These are phyloP conservation scores for Smallanthus sonchifolius DNA, from an alignment of 129 eudicot genomes.

Conservation along the genomic window DNA sequence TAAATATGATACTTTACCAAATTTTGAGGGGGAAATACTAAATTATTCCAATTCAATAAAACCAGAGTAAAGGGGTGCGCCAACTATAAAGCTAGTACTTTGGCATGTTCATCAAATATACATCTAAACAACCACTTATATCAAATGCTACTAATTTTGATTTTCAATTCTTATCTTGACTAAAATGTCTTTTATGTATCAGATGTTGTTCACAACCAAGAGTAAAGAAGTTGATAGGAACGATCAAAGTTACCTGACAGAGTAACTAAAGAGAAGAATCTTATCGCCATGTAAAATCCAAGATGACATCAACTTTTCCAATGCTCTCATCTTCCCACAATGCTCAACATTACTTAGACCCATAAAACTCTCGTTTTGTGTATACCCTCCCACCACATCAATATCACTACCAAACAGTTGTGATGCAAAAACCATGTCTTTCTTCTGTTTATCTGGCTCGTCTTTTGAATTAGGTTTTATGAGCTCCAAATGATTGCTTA, in stretches of 20 bases:
- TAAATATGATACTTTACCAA: not conserved
- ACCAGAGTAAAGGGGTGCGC: not conserved
- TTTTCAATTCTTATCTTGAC: not conserved
- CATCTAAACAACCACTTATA: not conserved
- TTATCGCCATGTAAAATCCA: slow-evolving; percentile 81
- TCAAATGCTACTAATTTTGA: not conserved
- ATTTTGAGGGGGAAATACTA: not conserved
- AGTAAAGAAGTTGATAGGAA: not conserved
- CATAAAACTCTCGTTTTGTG: slow-evolving; percentile 74
- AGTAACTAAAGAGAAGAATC: slow-evolving; percentile 89
- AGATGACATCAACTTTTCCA: slow-evolving; percentile 73
- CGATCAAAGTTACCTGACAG: slow-evolving; percentile 54
- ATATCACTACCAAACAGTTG: slow-evolving; percentile 72
- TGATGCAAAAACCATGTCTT: slow-evolving; percentile 73
- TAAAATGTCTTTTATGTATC: not conserved
- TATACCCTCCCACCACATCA: slow-evolving; percentile 72
- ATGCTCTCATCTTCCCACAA: slow-evolving; percentile 92
- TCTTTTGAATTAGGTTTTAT: slow-evolving; percentile 91
- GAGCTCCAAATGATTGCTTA: slow-evolving; percentile 95
- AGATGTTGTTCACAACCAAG: not conserved
- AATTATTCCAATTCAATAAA: not conserved
- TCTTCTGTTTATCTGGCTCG: slow-evolving; percentile 66
- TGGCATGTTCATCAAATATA: not conserved
- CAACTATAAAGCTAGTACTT: not conserved
- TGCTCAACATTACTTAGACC: slow-evolving; percentile 79